phyloP scores from a whole-genome alignment of 2,329 filamentous ascomycete genomes.

The Tolypocladium endophyticum region DNA sequence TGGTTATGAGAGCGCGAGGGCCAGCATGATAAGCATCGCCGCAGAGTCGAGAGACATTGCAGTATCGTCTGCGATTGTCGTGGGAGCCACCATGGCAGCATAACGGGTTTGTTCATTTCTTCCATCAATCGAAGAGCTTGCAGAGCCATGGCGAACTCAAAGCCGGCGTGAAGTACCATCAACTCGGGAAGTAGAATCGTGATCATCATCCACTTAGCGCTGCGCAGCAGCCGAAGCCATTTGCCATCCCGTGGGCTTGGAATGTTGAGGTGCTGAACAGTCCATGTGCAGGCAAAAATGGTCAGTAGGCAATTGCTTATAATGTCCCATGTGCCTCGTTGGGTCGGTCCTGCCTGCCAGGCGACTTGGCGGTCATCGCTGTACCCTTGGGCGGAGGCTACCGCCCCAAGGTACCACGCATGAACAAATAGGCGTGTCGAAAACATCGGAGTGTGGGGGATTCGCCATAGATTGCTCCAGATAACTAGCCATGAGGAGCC shows the following conservation, averaged over 20 bases:
- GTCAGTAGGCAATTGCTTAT: neutral
- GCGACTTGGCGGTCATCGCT: neutral
- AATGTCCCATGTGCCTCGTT: neutral
- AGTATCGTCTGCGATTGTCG: too few relatives aligned
- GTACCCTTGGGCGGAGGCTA: neutral
- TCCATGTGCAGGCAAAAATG: neutral
- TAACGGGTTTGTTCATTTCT: neutral
- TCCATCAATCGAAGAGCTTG: neutral
- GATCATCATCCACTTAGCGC: neutral
- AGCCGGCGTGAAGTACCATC: neutral
- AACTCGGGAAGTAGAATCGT: neutral
- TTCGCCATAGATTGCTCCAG: neutral
- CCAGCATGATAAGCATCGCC: too few relatives aligned
- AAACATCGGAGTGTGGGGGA: neutral
- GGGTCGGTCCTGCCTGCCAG: neutral
- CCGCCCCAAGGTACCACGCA: neutral
- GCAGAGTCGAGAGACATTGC: too few relatives aligned
- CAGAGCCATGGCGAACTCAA: neutral
- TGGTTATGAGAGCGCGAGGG: neutral
- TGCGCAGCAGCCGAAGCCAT: neutral
- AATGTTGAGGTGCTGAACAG: neutral
- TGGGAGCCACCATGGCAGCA: neutral
- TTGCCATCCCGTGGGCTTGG: neutral
- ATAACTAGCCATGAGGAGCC: neutral
- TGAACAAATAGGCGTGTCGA: neutral